A percentile compares a stretch with the other conserved stretches of the same genome.
Conservation (phyloP, 176 grass and related monocot genomes). For the Aegilops bicornis region DNA sequence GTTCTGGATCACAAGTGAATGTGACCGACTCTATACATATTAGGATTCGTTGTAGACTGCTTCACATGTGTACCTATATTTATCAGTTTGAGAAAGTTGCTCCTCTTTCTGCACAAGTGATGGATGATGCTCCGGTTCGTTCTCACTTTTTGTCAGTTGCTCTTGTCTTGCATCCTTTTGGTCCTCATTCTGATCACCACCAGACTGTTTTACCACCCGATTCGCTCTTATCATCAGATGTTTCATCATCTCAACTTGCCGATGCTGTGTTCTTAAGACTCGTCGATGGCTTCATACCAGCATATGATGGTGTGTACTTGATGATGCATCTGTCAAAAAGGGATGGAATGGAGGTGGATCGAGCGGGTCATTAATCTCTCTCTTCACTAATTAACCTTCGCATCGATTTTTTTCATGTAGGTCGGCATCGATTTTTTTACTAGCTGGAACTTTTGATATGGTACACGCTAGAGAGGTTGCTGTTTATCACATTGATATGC, state of each 20-base stretch:
- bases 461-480: too few species aligned
- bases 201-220: not conserved
- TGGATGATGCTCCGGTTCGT: not conserved
- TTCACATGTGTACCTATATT: slow-evolving; percentile 2
- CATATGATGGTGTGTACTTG: not conserved
- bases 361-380: too few species aligned
- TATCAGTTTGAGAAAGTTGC: slow-evolving; percentile 27
- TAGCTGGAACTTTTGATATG: too few species aligned
- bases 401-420: too few species aligned
- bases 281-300: slow-evolving; percentile 44
- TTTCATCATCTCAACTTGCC: slow-evolving; percentile 30
- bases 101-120: not conserved
- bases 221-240: slow-evolving; percentile 12
- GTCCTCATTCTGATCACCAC: not conserved
- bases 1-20: slow-evolving; percentile 43
- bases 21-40: not conserved
- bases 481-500: too few species aligned
- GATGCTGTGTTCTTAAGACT: not conserved
- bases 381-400: too few species aligned
- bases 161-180: not conserved
- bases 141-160: not conserved
- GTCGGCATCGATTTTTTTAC: too few species aligned
- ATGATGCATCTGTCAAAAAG: slow-evolving; percentile 20
- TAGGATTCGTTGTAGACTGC: slow-evolving; percentile 12
- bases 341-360: too few species aligned